Percentiles rank a stretch among this genome's conserved stretches.
Evolutionary conservation across 2,329 filamentous ascomycete genomes (phyloP).

Genomic region (Trichoderma asperellum): DNA sequence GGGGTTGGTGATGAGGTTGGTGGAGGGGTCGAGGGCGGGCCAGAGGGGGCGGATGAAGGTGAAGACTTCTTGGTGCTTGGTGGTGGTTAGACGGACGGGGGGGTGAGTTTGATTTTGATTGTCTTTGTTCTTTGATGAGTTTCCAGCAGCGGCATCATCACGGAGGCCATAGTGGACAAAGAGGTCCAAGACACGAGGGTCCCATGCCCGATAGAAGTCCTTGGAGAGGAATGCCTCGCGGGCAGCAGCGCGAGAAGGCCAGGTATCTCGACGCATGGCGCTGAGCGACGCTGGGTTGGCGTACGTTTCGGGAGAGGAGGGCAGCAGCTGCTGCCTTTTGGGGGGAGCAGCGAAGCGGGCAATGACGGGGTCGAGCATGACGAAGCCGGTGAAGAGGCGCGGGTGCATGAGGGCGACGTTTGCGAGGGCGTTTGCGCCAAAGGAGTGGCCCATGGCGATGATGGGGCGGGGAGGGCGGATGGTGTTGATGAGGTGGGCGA

Average conservation of each 20-base stretch:
- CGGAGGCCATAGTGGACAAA: slow-evolving; percentile 71
- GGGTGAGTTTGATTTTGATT: slow-evolving; percentile 32
- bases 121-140: slow-evolving; percentile 22
- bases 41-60: slow-evolving; percentile 70
- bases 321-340: background rate
- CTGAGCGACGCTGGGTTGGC: slow-evolving; percentile 62
- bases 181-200: slow-evolving; percentile 72
- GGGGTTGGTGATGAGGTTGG: slow-evolving; percentile 47
- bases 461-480: slow-evolving; percentile 82
- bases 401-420: slow-evolving; percentile 78
- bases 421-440: slow-evolving; percentile 75
- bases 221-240: slow-evolving; percentile 65
- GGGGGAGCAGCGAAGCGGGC: slow-evolving; percentile 49
- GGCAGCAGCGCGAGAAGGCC: slow-evolving; percentile 76
- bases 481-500: slow-evolving; percentile 81
- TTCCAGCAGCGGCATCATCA: slow-evolving; percentile 43
- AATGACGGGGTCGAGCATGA: slow-evolving; percentile 87
- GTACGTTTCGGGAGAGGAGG: slow-evolving; percentile 33
- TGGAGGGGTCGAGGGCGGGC: slow-evolving; percentile 47
- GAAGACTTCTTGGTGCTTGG: slow-evolving; percentile 80
- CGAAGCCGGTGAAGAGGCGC: slow-evolving; percentile 72
- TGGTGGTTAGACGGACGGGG: slow-evolving; percentile 74
- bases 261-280: slow-evolving; percentile 73
- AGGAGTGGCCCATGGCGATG: slow-evolving; percentile 85
- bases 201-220: slow-evolving; percentile 79